Conservation (phyloP, 2,329 filamentous ascomycete genomes). For the Aspergillus clavatus region DNA sequence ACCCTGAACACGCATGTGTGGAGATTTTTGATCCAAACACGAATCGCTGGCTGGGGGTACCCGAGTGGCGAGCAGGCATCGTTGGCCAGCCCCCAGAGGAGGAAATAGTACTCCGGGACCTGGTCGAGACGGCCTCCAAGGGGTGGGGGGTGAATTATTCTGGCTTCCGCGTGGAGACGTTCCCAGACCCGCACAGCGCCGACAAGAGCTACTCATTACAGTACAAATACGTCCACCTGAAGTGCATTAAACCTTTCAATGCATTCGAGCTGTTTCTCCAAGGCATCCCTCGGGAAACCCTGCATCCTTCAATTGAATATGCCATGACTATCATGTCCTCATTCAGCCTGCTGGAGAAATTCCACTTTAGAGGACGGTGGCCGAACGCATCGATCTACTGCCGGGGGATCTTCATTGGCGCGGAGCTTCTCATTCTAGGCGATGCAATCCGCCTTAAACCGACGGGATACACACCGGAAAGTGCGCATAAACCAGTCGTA, state of each 20-base stretch:
- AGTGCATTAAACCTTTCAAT: slow-evolving; percentile 52
- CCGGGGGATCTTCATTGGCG: slow-evolving; percentile 52
- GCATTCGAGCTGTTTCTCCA: slow-evolving; percentile 50
- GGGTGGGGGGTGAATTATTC: slow-evolving; percentile 45
- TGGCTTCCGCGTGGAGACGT: slow-evolving; percentile 55
- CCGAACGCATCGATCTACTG: slow-evolving; percentile 51
- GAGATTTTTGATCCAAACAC: slow-evolving; percentile 33
- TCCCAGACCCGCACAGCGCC: slow-evolving; percentile 47
- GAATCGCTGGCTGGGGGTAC: slow-evolving; percentile 33
- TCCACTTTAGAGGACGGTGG: slow-evolving; percentile 52
- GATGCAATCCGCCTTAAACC: slow-evolving; percentile 52
- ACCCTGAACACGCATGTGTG: slow-evolving; percentile 24
- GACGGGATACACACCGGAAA: slow-evolving; percentile 15
- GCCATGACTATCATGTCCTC: slow-evolving; percentile 52
- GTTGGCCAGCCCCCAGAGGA: slow-evolving; percentile 50
- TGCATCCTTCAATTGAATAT: slow-evolving; percentile 52
- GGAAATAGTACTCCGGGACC: slow-evolving; percentile 42
- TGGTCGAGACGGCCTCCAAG: slow-evolving; percentile 39
- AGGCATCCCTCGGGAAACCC: slow-evolving; percentile 35
- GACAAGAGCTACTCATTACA: slow-evolving; percentile 51
- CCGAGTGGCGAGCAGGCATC: slow-evolving; percentile 55
- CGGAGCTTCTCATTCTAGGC: slow-evolving; percentile 51
- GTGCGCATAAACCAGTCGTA: slow-evolving; percentile 22
- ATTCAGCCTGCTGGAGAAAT: slow-evolving; percentile 50
- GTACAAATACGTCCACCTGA: slow-evolving; percentile 52